These are phyloP conservation scores for Aspergillus fischeri DNA, from an alignment of 2,329 filamentous ascomycete species.

Conservation along the genomic window DNA sequence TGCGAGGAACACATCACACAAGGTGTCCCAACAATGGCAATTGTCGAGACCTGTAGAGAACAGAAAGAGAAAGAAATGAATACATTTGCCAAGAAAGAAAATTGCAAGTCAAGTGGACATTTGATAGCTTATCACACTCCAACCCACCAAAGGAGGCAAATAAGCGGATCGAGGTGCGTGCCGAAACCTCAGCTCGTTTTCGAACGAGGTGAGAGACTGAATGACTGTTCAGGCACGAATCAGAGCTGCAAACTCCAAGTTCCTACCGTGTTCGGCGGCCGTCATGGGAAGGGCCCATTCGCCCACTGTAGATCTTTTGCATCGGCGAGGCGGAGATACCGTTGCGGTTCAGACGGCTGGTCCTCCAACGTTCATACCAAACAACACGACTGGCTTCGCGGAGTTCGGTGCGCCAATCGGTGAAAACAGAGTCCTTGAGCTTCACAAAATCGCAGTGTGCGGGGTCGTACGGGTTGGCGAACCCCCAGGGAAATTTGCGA, in stretches of 20 bases:
- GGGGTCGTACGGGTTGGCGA: constrained; percentile 86
- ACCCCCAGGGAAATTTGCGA: constrained; percentile 92
- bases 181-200: background rate
- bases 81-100: background rate
- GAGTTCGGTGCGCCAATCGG: constrained; percentile 86
- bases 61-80: background rate
- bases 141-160: background rate
- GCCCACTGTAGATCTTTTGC: constrained; percentile 25
- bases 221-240: background rate
- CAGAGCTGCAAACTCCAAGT: background rate
- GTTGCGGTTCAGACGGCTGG: constrained; percentile 41
- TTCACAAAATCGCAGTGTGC: constrained; percentile 91
- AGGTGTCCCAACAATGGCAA: background rate
- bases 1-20: background rate
- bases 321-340: constrained; percentile 14
- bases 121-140: background rate
- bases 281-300: constrained; percentile 25
- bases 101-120: background rate
- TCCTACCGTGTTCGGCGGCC: constrained; percentile 23
- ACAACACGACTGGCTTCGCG: constrained; percentile 85
- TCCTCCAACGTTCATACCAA: constrained; percentile 97
- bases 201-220: background rate
- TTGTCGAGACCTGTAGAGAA: background rate
- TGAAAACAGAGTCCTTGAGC: constrained; percentile 87
- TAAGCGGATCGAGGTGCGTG: background rate